Evolutionary conservation across 371 early-diverging fungal genomes (phyloP), one percentile per base, ranked within the genome.

Genomic region (Actinomortierella wolfii): DNA sequence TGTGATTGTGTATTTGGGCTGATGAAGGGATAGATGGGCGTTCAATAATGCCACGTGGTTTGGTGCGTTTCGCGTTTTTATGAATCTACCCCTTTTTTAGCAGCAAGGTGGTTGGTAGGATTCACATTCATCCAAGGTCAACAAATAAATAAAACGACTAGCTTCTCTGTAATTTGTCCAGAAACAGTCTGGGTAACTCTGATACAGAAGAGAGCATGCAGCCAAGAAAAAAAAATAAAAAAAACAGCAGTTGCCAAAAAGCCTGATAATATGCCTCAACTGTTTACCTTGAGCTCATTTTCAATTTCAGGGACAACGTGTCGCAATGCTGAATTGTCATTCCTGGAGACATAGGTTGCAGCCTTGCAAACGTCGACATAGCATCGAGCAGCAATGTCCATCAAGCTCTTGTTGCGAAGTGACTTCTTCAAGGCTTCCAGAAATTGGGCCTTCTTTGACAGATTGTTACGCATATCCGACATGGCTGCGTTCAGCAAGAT

Each of bases 361-460:
- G 92, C 93, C 57, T 88, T 87, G 69, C 90, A 91, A 7, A 94
- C 76, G 60, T 94, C 95, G 3, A 92, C 90, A 52, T 86, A 91
- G 65, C 91, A 91, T 20, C 89, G 84, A 6, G 86, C 85, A 7
- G 92, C 86, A 17, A 91, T 83, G 50, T 94, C 95, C 50, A 88
- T 85, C 57, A 86, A 79, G 24, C 86, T 76, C 29, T 82, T 81
- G 18, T 80, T 79, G 25, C 82, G 84, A 20, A 92, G 62, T 1
- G 87, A 83, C 61, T 85, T 90, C 54, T 83, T 81, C 24, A 94
- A 67, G 3, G 78, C 78, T 5, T 87, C 89, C 28, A 93, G 67
- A 70, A 92, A 94, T 9, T 81, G 67, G 0, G 87, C 82, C 78
- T 88, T 78, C 52, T 83, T 84, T 29, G 76, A 64, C 40, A 68